Conservation (phyloP, 2,329 filamentous ascomycete species). For the Aspergillus floridensis region DNA sequence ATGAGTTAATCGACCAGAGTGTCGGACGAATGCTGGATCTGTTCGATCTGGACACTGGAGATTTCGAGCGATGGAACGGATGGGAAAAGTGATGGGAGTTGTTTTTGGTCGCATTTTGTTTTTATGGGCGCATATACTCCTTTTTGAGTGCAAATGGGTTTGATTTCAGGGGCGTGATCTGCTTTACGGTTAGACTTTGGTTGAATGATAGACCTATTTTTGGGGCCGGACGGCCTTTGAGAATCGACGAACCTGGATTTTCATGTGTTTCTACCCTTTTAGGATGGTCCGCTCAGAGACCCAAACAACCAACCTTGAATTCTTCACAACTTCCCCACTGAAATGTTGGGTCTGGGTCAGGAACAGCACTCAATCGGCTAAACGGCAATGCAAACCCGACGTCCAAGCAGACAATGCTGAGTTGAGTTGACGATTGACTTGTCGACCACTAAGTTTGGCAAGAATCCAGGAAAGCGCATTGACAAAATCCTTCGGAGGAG, state of each 20-base stretch:
- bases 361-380: neutral
- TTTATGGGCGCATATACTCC: neutral
- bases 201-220: neutral
- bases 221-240: neutral
- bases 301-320: neutral
- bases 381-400: neutral
- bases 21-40: conserved; percentile 49
- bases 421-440: neutral
- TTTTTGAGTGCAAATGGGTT: neutral
- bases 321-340: neutral
- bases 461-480: neutral
- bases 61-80: conserved; percentile 30
- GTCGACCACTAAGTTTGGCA: neutral
- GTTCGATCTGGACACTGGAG: conserved; percentile 43
- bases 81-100: conserved; percentile 1
- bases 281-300: neutral
- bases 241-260: neutral
- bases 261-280: neutral
- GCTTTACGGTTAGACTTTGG: neutral
- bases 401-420: neutral
- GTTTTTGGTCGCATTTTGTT: neutral
- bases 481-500: neutral
- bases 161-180: neutral
- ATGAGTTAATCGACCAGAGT: conserved; percentile 47
- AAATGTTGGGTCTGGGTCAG: neutral